Evolutionary conservation across 1,139 yeast species (phyloP).

Genomic region (Wickerhamomyces sp.): DNA sequence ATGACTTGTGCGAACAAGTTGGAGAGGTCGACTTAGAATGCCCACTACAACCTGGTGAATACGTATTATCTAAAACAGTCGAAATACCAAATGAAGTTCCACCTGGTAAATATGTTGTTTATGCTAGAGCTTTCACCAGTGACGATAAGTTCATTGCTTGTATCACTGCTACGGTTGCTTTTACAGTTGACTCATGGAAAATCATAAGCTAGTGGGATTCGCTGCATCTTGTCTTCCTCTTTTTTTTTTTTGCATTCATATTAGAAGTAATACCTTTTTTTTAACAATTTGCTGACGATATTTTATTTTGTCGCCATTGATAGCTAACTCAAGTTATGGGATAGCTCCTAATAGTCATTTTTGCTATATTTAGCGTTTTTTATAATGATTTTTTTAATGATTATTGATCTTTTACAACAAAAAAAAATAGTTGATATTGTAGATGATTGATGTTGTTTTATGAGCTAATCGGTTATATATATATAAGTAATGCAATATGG

Average conservation of each 20-base stretch:
- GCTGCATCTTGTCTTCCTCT: neutral
- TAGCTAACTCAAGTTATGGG: no score
- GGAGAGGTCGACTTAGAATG: constrained; percentile 78
- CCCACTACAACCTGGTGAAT: constrained; percentile 70
- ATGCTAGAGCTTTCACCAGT: constrained; percentile 83
- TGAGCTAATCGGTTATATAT: no score
- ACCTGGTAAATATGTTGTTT: constrained; percentile 84
- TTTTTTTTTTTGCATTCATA: constrained; percentile 1
- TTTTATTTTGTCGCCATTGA: no score
- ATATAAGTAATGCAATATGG: neutral
- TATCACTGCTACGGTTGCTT: constrained; percentile 72
- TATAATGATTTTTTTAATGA: no score
- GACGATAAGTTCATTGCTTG: constrained; percentile 83
- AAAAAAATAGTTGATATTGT: no score
- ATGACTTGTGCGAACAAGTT: constrained; percentile 86
- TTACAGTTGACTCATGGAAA: constrained; percentile 36
- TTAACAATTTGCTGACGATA: no score
- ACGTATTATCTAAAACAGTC: constrained; percentile 62
- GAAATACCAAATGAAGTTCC: constrained; percentile 93
- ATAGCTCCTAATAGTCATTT: no score
- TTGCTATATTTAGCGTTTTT: no score
- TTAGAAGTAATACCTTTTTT: neutral
- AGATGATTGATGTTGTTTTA: no score
- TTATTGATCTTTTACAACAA: no score
- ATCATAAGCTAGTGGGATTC: constrained; percentile 11